Base-by-base conservation (phyloP, 805 yeast genomes). In the Clavispora fructus region DNA sequence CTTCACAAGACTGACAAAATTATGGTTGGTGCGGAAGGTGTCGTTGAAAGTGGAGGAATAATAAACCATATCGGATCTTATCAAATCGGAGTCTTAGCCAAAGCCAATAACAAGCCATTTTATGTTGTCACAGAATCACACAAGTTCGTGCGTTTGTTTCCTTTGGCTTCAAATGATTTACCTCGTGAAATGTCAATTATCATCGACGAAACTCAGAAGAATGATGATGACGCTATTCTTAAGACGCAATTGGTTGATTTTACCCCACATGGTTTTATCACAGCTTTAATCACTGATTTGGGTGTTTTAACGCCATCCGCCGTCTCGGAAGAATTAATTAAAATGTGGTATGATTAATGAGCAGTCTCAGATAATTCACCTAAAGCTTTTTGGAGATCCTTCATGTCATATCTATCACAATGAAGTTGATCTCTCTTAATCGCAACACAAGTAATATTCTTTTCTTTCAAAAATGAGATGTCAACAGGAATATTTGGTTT, bases 21-120 rank as follows among this genome's bases (percentile, higher is more conserved):
- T 5, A 78, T 94, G 53, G 94, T 94, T 54, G 99, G 99, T 45
- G 99, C 99, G 1, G 99, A 94, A 67, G 99, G 99, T 55, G 99
- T 94, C 4, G 96, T 96, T 3, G 99, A 94, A 70, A 85, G 95
- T 63, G 99, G 99, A 46, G 99, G 99, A 30, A 89, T 95, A 41
- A 92, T 94, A 55, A 94, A 94, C 66, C 91, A 87, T 55, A 83
- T 94, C 51, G 99, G 99, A 6, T 84, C 96, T 1, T 94, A 88
- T 65, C 97, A 94, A 60, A 85, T 92, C 41, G 97, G 97, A 35
- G 92, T 94, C 40, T 69, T 94, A 48, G 96, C 98, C 3, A 85
- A 87, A 56, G 82, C 85, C 48, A 87, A 95, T 50, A 86, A 89
- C 62, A 92, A 89, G 63, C 99, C 98, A 6, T 79, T 94, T 40